A percentile compares a stretch with the other conserved stretches of the same genome.
Evolutionary conservation across 768 basidiomycete genomes (phyloP).

Genomic region (Rhizopogon vinicolor): DNA sequence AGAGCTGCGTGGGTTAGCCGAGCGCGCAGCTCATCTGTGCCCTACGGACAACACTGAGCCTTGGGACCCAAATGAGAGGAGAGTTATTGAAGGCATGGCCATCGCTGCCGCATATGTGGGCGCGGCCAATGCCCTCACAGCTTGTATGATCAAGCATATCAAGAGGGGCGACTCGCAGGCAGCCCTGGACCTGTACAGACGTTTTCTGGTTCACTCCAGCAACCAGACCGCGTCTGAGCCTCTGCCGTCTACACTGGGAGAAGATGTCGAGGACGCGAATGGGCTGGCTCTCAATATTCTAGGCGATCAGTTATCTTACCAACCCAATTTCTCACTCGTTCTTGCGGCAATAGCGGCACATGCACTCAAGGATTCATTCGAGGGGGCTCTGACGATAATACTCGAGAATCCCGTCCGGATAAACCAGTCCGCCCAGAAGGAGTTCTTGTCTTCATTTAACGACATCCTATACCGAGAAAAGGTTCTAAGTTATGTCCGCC

Average conservation of each 20-base stretch:
- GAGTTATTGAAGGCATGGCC: constrained; percentile 42
- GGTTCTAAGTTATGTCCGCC: constrained; percentile 40
- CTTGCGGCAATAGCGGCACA: constrained; percentile 56
- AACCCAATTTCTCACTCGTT: constrained; percentile 35
- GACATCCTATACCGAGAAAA: constrained; percentile 35
- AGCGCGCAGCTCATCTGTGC: constrained; percentile 27
- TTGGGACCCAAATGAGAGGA: constrained; percentile 25
- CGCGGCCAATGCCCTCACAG: constrained; percentile 42
- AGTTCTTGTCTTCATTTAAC: constrained; percentile 36
- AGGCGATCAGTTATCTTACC: constrained; percentile 11
- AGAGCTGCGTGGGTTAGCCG: constrained; percentile 37
- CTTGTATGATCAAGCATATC: constrained; percentile 46
- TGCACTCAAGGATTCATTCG: constrained; percentile 55
- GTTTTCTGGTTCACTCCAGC: constrained; percentile 24
- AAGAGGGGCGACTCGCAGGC: constrained; percentile 33
- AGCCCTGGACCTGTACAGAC: constrained; percentile 41
- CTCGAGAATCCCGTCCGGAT: constrained; percentile 35
- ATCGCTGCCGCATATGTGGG: constrained; percentile 41
- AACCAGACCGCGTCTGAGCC: constrained; percentile 14
- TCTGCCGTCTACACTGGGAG: constrained; percentile 7
- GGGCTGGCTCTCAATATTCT: constrained; percentile 21
- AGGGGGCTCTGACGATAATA: constrained; percentile 44
- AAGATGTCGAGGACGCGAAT: constrained; percentile 17
- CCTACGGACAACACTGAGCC: constrained; percentile 8
- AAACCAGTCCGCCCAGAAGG: constrained; percentile 26